phyloP scores from a whole-genome alignment of 2,329 filamentous ascomycete species.

The Diaporthe sp. region DNA sequence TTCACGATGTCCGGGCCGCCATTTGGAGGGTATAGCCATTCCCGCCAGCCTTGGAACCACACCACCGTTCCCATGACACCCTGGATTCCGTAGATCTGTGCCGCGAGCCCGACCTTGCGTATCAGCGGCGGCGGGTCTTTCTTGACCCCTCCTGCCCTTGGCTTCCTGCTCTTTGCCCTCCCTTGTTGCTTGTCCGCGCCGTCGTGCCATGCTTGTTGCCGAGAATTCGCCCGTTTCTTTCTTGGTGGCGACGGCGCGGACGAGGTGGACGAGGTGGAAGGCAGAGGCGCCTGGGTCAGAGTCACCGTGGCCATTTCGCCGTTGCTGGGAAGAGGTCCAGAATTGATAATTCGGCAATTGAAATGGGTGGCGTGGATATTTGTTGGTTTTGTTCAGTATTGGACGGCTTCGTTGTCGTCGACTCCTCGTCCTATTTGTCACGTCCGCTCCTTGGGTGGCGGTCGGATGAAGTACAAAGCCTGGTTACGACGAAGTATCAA shows the following conservation, averaged over 20 bases:
- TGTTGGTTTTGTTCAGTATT: not conserved
- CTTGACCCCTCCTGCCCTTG: conserved; percentile 2
- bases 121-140: conserved; percentile 35
- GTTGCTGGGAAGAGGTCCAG: not conserved
- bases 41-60: conserved; percentile 37
- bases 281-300: not conserved
- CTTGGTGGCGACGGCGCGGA: not conserved
- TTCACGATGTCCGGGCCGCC: conserved; percentile 35
- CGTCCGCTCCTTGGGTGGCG: conserved; percentile 27
- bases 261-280: not conserved
- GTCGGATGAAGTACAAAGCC: conserved; percentile 31
- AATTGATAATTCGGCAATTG: not conserved
- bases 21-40: conserved; percentile 35
- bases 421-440: not conserved
- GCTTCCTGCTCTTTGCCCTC: not conserved
- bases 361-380: not conserved
- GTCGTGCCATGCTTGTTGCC: conserved; percentile 17
- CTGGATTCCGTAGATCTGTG: conserved; percentile 34
- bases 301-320: conserved; percentile 11
- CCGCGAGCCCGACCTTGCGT: conserved; percentile 34
- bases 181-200: conserved; percentile 16
- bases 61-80: conserved; percentile 21
- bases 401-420: not conserved
- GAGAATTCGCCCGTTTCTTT: conserved; percentile 7
- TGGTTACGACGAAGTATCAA: not conserved